Base-by-base conservation (phyloP, 768 basidiomycete genomes). In the Sistotremastrum suecicum region DNA sequence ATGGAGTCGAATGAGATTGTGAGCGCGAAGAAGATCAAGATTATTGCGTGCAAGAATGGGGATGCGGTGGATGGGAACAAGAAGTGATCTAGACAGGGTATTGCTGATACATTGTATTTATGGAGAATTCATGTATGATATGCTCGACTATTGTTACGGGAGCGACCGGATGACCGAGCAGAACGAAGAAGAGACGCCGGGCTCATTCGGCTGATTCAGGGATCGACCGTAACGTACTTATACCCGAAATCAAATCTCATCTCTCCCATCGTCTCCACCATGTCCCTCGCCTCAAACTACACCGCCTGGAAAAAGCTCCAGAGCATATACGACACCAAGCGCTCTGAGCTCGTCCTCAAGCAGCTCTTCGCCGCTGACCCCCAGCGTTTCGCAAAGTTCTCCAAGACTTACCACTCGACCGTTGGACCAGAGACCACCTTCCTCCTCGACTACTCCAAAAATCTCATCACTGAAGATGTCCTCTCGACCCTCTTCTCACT, bases 11-110 rank as follows among this genome's bases (percentile, higher is more conserved):
- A 83, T 60, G 81, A 87, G 57, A 67, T 78, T 60, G 77, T 89
- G 47, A 66, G 61, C 37, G 73, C 83, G 4, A 72, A 75, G 31
- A 78, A 84, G 61, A 88, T 95, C 63, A 95, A 97, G 71, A 97
- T 99, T 49, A 91, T 99, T 52, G 94, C 95, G 4, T 97, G 94
- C 70, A 98, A 97, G 74, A 87, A 86, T 57, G 88, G 85, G 34
- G 89, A 91, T 53, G 85, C 82, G 11, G 78, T 86, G 39, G 84
- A 88, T 54, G 74, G 78, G 28, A 78, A 75, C 47, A 90, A 86
- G 72, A 87, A 87, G 65, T 85, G 41, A 42, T 20, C 20, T 20
- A 20, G n/a, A n/a, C n/a, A n/a, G n/a, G n/a, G n/a, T n/a, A n/a
- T 20, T 20, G 20, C 20, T 20, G 20, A 20, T 20, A n/a, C n/a